phyloP scores from a whole-genome alignment of 2,329 filamentous ascomycete species.

The Spiromastix sp. region DNA sequence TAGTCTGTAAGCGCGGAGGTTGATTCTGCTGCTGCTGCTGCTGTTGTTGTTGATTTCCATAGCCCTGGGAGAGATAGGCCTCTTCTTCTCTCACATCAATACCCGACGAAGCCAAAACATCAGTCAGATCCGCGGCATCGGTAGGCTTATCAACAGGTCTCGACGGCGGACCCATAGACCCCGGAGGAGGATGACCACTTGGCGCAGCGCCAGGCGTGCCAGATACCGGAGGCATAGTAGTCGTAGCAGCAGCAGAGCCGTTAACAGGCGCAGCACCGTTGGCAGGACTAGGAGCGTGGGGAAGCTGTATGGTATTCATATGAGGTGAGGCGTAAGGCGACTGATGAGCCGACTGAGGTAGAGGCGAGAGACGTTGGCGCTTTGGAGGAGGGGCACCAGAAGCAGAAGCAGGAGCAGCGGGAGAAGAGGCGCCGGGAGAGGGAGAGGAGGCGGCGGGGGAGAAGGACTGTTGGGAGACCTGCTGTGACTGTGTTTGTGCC shows the following conservation, averaged over 20 bases:
- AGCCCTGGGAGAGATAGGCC: conserved; percentile 58
- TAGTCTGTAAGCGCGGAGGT: conserved; percentile 35
- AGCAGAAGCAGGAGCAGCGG: conserved; percentile 44
- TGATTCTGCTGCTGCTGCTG: conserved; percentile 35
- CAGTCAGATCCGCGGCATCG: conserved; percentile 60
- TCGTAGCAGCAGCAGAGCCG: conserved; percentile 31
- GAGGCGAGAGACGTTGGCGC: conserved; percentile 60
- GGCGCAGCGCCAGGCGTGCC: conserved; percentile 38
- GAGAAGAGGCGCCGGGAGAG: conserved; percentile 53
- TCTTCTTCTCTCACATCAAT: conserved; percentile 83
- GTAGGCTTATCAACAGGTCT: conserved; percentile 44
- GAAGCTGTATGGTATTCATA: conserved; percentile 38
- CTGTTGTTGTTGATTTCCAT: conserved; percentile 37
- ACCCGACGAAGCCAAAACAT: conserved; percentile 73
- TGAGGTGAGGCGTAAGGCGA: conserved; percentile 55
- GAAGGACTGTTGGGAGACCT: conserved; percentile 44
- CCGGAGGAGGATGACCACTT: conserved; percentile 28
- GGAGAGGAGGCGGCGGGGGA: conserved; percentile 53
- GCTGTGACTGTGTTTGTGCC: conserved; percentile 52
- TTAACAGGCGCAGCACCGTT: conserved; percentile 19
- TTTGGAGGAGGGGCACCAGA: conserved; percentile 55
- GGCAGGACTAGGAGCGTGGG: conserved; percentile 13
- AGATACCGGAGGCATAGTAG: conserved; percentile 39
- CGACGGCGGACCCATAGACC: conserved; percentile 54
- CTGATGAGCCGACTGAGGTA: conserved; percentile 52